phyloP scores from a whole-genome alignment of 1,284 basidiomycete species.

The Naganishia albida region DNA sequence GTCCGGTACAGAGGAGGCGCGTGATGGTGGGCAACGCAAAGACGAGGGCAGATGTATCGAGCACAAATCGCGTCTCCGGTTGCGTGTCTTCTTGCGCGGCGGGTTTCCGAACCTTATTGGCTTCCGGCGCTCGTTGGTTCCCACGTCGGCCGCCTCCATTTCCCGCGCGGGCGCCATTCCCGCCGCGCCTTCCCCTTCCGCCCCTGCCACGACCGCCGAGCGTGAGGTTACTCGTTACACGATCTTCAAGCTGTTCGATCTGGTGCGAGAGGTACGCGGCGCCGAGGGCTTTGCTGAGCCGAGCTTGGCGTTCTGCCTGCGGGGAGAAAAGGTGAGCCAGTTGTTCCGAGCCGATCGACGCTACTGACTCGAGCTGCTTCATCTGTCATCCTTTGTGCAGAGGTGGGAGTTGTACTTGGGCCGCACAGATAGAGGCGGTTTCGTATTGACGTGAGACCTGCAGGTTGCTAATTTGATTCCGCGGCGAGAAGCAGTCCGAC shows the following conservation, averaged over 20 bases:
- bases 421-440: background rate
- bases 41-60: slow-evolving; percentile 83
- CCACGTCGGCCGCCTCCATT: slow-evolving; percentile 27
- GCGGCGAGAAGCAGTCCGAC: background rate
- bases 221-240: slow-evolving; percentile 22
- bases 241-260: slow-evolving; percentile 50
- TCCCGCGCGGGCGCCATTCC: slow-evolving; percentile 15
- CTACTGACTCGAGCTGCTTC: slow-evolving; percentile 10
- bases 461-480: background rate
- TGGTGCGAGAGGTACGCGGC: slow-evolving; percentile 53
- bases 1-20: slow-evolving; percentile 69
- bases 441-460: background rate
- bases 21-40: slow-evolving; percentile 78
- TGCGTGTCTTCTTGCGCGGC: slow-evolving; percentile 23
- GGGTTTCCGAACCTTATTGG: slow-evolving; percentile 9
- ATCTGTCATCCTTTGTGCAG: slow-evolving; percentile 15
- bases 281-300: slow-evolving; percentile 50
- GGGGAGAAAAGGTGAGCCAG: background rate
- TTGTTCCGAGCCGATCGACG: background rate
- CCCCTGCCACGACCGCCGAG: slow-evolving; percentile 5
- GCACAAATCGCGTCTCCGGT: slow-evolving; percentile 69
- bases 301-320: slow-evolving; percentile 47
- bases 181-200: slow-evolving; percentile 3
- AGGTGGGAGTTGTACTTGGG: background rate
- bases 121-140: slow-evolving; percentile 26